phyloP scores from a whole-genome alignment of 208 protist genomes.

The Trypanosoma vivax region DNA sequence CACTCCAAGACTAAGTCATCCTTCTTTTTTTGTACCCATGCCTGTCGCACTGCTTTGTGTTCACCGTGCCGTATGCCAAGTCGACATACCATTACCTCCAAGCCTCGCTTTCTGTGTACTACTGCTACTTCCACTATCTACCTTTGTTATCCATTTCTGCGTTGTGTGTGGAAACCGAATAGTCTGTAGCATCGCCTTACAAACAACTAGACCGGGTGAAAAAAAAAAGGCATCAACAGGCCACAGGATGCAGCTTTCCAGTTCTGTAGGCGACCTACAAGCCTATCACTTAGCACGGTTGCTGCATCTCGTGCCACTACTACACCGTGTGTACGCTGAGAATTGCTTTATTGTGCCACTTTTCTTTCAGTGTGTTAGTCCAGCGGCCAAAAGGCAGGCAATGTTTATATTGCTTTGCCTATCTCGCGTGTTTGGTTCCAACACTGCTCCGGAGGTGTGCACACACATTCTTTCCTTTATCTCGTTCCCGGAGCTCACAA shows the following conservation, averaged over 20 bases:
- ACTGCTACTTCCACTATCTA: too few relatives aligned
- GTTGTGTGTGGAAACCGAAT: too few relatives aligned
- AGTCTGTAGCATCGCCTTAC: too few relatives aligned
- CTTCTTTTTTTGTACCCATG: too few relatives aligned
- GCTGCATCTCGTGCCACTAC: conserved; percentile 49
- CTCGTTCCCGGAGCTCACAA: conserved; percentile 29
- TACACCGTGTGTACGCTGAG: conserved; percentile 39
- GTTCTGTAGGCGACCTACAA: conserved; percentile 30
- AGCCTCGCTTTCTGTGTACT: too few relatives aligned
- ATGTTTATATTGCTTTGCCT: conserved; percentile 42
- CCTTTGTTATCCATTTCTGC: too few relatives aligned
- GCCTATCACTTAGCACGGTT: conserved; percentile 66
- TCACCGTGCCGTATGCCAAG: too few relatives aligned
- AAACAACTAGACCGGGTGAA: background rate
- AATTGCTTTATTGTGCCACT: conserved; percentile 56
- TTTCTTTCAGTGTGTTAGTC: conserved; percentile 58
- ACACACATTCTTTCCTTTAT: conserved; percentile 49
- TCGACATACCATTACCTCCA: too few relatives aligned
- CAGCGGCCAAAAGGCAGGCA: conserved; percentile 24
- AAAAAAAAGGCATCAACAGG: background rate
- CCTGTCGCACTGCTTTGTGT: too few relatives aligned
- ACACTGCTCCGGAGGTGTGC: background rate
- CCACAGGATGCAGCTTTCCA: conserved; percentile 1
- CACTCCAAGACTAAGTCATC: too few relatives aligned
- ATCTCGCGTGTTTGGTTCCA: conserved; percentile 21